Base-by-base conservation (phyloP, 2,329 filamentous ascomycete species). In the Pyrenochaeta sp. region DNA sequence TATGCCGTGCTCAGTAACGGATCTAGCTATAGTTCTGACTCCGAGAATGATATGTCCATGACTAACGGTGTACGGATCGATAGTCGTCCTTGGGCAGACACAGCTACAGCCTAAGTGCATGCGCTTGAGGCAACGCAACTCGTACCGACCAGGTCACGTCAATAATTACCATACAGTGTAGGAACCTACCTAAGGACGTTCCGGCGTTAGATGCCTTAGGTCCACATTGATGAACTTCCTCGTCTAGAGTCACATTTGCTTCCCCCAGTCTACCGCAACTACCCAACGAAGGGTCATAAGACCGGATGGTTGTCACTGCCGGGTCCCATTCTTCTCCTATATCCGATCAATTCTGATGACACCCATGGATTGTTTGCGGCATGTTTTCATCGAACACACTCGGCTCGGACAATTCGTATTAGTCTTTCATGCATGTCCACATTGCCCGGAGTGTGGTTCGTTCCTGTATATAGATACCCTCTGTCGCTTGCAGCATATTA, bases 1-100 rank as follows among this genome's bases (percentile, higher is more conserved):
- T 69, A 73, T 61, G 56, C 69, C 59, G 58, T 73, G 49, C 64
- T 71, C 44, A 62, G 69, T 33, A 65, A 63, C 31, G 60, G 67
- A 45, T 60, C 62, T 6, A 68, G 72, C 15, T 23, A 55, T 4
- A 64, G 63, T 2, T 68, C 70, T 9, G 67, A 68, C 7, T 66
- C 61, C 7, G 69, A 73, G 7, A 58, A 64, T 5, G 61, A 64
- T n/a, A 62, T 57, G 10, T 69, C 61, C 44, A 42, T 58, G 42
- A 60, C 41, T 20, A 57, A 60, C n/a, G 63, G 65, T 35, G 48
- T 70, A n/a, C 51, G 44, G 12, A 45, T 69, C 20, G 60, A 56
- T 29, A 43, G 51, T 35, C 54, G 55, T 36, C 53, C 60, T 23
- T 73, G 64, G 66, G 58, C 55, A 15, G 54, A 67, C 39, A 39